Base-by-base conservation (phyloP, 805 yeast species). In the Wickerhamiella australiensis region DNA sequence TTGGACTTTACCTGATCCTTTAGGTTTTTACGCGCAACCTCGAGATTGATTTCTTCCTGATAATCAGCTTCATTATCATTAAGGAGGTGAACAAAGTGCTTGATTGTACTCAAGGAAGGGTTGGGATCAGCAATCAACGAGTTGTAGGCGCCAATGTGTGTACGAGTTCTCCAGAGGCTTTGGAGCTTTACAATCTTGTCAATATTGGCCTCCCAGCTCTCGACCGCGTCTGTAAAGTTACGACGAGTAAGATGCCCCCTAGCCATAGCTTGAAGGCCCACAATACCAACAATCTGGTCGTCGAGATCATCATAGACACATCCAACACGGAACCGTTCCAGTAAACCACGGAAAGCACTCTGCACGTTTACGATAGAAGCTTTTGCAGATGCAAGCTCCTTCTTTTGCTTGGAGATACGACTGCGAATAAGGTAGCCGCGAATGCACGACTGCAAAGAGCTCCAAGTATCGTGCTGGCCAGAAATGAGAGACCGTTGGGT, bases 101-200 rank as follows among this genome's bases (percentile, higher is more conserved):
- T 75, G 21, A 92, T 80, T 0, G 85, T 83, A 27, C 79, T 67
- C 45, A 92, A 65, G 0, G 94, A 83, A 0, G 97, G 96, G 58
- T 83, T 80, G 35, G 73, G 75, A 62, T 76, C 78, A 8, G 76
- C 73, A 45, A 85, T 76, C 50, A 92, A 68, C 2, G 84, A 76
- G 52, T 74, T 75, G 65, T 85, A 92, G 1, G 95, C 92, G 29
- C 69, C 72, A 11, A 80, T 80, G 52, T 82, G 80, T 49, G 77
- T 74, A 55, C 73, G 70, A 27, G 86, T 80, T 50, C 87, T 75
- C 50, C 90, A 73, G 35, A 70, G 69, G 45, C 86, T 80, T 66
- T 92, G 98, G 15, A 88, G 76, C 58, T 71, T 75, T 53, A 85
- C 69, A 13, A 92, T 76, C 36, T 75, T 71, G n/a, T 70, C 73